Conservation (phyloP, 495 filamentous ascomycete species). For the Chaetomium tenue region DNA sequence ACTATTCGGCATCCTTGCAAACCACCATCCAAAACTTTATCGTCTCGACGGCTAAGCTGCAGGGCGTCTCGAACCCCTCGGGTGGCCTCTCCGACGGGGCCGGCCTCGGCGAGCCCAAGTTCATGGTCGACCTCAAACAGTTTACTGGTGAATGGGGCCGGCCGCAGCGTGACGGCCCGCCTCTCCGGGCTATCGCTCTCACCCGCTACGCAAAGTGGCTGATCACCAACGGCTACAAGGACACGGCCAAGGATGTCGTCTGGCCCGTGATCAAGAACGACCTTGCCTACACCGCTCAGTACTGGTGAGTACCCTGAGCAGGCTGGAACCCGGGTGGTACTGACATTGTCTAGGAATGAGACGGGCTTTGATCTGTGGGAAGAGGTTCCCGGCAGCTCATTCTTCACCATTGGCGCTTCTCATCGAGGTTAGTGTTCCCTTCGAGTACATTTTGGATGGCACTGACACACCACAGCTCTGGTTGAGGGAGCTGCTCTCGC, state of each 20-base stretch:
- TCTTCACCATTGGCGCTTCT: conserved; percentile 51
- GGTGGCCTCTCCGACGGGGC: conserved; percentile 50
- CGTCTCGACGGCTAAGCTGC: conserved; percentile 57
- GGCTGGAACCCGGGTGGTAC: neutral
- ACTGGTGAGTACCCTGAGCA: conserved; percentile 52
- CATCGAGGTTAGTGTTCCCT: conserved; percentile 37
- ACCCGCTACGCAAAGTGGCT: conserved; percentile 50
- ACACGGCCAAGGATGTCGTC: conserved; percentile 43
- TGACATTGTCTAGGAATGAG: conserved; percentile 40
- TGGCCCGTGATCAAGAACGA: conserved; percentile 68
- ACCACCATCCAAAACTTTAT: conserved; percentile 58
- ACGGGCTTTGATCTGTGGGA: conserved; percentile 73
- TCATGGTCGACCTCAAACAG: conserved; percentile 56
- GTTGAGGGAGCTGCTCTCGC: conserved; percentile 65
- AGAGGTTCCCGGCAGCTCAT: conserved; percentile 61
- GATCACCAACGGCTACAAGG: conserved; percentile 47
- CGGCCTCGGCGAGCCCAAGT: conserved; percentile 64
- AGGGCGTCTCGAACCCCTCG: conserved; percentile 60
- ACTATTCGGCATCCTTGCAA: conserved; percentile 52
- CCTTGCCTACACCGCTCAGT: conserved; percentile 65
- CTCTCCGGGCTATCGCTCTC: conserved; percentile 62
- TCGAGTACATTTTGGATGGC: neutral
- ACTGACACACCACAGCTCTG: conserved; percentile 41
- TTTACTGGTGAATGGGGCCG: conserved; percentile 68
- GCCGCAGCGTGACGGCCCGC: conserved; percentile 70